Base-by-base conservation (phyloP, 1,284 basidiomycete genomes). In the Coniferiporia weirii region DNA sequence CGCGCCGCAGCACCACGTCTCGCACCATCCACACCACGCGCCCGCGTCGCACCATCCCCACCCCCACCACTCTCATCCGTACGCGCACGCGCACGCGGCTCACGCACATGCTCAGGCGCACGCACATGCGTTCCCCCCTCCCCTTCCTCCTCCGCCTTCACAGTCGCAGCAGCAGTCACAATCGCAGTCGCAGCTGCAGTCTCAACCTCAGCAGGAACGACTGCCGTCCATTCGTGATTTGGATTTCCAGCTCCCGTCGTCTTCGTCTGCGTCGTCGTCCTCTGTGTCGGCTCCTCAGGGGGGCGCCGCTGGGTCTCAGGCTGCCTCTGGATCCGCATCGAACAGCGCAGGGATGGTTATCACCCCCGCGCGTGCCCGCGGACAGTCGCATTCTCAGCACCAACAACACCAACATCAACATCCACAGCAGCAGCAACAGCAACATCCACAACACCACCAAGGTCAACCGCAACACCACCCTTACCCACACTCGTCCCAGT, bases 281-380 rank as follows among this genome's bases (percentile, higher is more conserved):
- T 56, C 52, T 32, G 7, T n/a, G 19, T 12, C 38, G 7, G 20
- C 55, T 17, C 19, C 35, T 6, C 19, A 10, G 36, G 32, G 35
- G 36, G 55, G 53, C 52, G 43, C 34, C 6, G 45, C 19, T 58
- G 73, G 52, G 19, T 70, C 66, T 17, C 68, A 69, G 32, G 64
- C 71, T 40, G 69, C 68, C 45, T 66, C 59, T 45, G 63, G 61
- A 13, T 57, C 64, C 46, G 43, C 27, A 7, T n/a, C 27, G 27
- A 27, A 27, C 3, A 27, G 27, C 5, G 27, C 27, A 5, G 27
- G 27, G 27, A 27, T 43, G 10, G 10, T 43, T n/a, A 43, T 43
- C 43, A 44, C 57, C 22, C 35, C 22, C 27, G 68, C 69, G 50
- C 75, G 73, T 59, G 72, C 73, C 69, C 72, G 71, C 64, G 62